These are phyloP conservation scores for Deuterostichococcus epilithicus DNA, from an alignment of 139 green algal species.

Conservation along the genomic window DNA sequence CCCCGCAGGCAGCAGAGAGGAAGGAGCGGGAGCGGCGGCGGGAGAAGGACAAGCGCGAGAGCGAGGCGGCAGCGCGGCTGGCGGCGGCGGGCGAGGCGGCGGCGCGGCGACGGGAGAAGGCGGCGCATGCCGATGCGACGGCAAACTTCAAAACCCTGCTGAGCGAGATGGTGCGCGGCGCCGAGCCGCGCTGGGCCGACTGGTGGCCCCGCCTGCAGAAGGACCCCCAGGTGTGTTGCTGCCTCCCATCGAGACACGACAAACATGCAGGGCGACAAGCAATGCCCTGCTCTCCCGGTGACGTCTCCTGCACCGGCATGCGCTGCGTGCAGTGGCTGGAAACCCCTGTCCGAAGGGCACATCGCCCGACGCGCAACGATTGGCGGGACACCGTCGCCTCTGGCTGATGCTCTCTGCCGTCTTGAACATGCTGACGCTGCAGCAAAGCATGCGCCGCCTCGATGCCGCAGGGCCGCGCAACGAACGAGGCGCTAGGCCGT, in stretches of 20 bases:
- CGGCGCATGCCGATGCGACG: slow-evolving; percentile 41
- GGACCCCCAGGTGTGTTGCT: slow-evolving; percentile 44
- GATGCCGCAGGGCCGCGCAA: slow-evolving; percentile 25
- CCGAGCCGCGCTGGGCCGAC: slow-evolving; percentile 32
- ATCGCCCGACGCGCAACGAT: no score
- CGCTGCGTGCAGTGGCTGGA: no score
- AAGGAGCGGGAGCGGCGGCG: slow-evolving; percentile 1
- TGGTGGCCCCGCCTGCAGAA: slow-evolving; percentile 28
- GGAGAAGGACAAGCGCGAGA: slow-evolving; percentile 9
- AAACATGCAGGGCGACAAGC: no score
- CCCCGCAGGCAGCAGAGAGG: background rate
- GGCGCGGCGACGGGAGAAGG: slow-evolving; percentile 26
- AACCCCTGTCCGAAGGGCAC: no score
- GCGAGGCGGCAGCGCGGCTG: slow-evolving; percentile 8
- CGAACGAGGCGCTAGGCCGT: slow-evolving; percentile 14
- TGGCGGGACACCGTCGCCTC: no score
- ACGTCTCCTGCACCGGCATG: no score
- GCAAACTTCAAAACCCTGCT: slow-evolving; percentile 54
- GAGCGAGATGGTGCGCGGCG: slow-evolving; percentile 49
- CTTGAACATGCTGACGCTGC: no score
- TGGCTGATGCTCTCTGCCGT: no score
- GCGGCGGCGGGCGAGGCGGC: slow-evolving; percentile 17
- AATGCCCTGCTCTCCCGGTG: no score
- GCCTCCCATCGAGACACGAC: no score
- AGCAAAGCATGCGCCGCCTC: background rate